phyloP scores from a whole-genome alignment of 306 rosid species.

The Vigna radiata region DNA sequence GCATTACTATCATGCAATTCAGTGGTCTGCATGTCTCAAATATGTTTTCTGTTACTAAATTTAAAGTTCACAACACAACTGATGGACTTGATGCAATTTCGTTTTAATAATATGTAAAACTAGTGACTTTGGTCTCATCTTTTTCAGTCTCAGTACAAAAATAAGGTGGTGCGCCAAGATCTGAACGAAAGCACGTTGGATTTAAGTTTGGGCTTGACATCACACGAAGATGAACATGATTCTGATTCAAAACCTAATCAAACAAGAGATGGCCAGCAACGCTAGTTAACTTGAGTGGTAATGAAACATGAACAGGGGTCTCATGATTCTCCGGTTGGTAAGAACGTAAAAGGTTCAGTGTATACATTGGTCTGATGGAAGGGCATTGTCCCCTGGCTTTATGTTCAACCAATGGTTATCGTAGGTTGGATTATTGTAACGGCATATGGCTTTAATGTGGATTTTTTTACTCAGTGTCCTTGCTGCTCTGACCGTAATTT shows the following conservation, averaged over 20 bases:
- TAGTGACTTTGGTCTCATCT: slow-evolving; percentile 29
- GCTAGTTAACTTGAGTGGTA: slow-evolving; percentile 24
- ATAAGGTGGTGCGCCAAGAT: slow-evolving; percentile 83
- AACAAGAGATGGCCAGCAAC: slow-evolving; percentile 61
- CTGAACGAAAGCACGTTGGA: slow-evolving; percentile 92
- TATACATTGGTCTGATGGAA: slow-evolving; percentile 35
- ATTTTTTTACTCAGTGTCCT: slow-evolving; percentile 47
- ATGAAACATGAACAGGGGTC: slow-evolving; percentile 32
- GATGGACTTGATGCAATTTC: slow-evolving; percentile 28
- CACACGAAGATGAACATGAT: slow-evolving; percentile 64
- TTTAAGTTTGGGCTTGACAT: slow-evolving; percentile 87
- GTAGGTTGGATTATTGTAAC: slow-evolving; percentile 45
- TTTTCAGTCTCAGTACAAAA: slow-evolving; percentile 62
- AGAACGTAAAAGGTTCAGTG: slow-evolving; percentile 39
- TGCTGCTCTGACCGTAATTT: slow-evolving; percentile 47
- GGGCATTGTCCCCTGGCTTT: slow-evolving; percentile 43
- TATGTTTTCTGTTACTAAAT: not conserved
- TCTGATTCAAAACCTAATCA: slow-evolving; percentile 62
- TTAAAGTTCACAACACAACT: slow-evolving; percentile 15
- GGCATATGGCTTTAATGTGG: slow-evolving; percentile 47
- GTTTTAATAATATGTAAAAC: not conserved
- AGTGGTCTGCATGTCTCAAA: slow-evolving; percentile 14
- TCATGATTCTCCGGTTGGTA: slow-evolving; percentile 42
- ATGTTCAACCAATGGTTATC: slow-evolving; percentile 40
- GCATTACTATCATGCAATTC: slow-evolving; percentile 25